Percentiles rank a stretch among this genome's conserved stretches.
These are phyloP conservation scores for Pyrus communis DNA, from an alignment of 306 rosid genomes.

Conservation along the genomic window DNA sequence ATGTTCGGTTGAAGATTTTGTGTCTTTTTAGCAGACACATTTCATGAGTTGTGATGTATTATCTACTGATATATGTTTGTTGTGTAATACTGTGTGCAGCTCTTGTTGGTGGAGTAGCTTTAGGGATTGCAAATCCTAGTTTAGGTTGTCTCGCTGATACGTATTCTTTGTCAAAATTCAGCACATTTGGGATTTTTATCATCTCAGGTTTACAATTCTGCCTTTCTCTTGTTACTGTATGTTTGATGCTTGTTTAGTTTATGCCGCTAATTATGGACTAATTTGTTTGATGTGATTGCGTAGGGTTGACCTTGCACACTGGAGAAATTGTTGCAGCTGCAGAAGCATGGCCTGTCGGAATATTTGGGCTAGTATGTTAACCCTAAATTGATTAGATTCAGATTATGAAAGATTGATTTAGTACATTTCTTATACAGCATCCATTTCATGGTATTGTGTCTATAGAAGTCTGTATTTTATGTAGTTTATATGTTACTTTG, in stretches of 20 bases:
- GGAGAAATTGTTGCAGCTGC: slow-evolving; percentile 68
- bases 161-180: slow-evolving; percentile 63
- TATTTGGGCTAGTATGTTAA: slow-evolving; percentile 73
- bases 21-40: not conserved
- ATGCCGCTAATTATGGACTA: not conserved
- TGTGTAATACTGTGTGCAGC: slow-evolving; percentile 30
- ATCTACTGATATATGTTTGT: slow-evolving; percentile 11
- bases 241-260: not conserved
- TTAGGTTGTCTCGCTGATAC: slow-evolving; percentile 75
- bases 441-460: not conserved
- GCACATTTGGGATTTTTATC: slow-evolving; percentile 74
- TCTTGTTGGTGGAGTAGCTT: slow-evolving; percentile 52
- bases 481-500: not conserved
- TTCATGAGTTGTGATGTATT: not conserved
- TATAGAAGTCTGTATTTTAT: not conserved
- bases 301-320: slow-evolving; percentile 77
- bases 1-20: not conserved
- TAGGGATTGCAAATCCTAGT: slow-evolving; percentile 63
- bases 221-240: not conserved
- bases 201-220: slow-evolving; percentile 58
- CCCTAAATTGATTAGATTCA: not conserved
- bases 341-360: slow-evolving; percentile 93
- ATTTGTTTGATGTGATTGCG: not conserved
- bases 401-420: not conserved
- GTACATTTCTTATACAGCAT: not conserved